Evolutionary conservation across 352 stramenopile species (phyloP).

Genomic region (Globisporangium middletonii): DNA sequence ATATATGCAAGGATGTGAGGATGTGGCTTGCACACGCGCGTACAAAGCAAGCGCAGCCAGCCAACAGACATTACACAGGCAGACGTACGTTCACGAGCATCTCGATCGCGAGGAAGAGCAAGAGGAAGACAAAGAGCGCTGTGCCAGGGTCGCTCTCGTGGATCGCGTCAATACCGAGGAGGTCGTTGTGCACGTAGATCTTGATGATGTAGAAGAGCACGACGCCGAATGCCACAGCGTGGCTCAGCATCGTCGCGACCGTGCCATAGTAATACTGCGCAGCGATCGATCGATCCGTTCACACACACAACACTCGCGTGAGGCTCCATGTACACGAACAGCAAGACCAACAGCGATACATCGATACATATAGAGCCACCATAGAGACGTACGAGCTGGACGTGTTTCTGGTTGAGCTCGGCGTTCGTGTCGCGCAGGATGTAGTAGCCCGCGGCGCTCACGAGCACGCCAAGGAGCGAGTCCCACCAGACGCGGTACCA

Average conservation of each 20-base stretch:
- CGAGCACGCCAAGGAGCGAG: slow-evolving; percentile 47
- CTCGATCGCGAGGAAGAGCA: slow-evolving; percentile 44
- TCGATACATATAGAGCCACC: background rate
- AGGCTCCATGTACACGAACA: background rate
- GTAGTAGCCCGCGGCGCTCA: slow-evolving; percentile 50
- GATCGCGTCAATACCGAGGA: slow-evolving; percentile 24
- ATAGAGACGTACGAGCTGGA: slow-evolving; percentile 20
- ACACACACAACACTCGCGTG: background rate
- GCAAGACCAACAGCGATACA: background rate
- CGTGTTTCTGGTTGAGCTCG: slow-evolving; percentile 28
- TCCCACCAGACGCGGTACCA: slow-evolving; percentile 85
- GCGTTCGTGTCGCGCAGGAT: slow-evolving; percentile 38
- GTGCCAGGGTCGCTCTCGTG: slow-evolving; percentile 23
- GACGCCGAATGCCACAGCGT: slow-evolving; percentile 51
- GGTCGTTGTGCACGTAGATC: slow-evolving; percentile 46
- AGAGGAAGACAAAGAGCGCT: slow-evolving; percentile 60
- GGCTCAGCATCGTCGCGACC: slow-evolving; percentile 46
- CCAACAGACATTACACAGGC: background rate
- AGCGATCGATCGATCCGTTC: background rate
- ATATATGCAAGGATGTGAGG: background rate
- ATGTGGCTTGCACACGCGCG: background rate
- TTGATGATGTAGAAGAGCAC: slow-evolving; percentile 53
- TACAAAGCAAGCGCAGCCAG: too few species aligned
- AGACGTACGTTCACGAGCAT: slow-evolving; percentile 53
- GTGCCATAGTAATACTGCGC: slow-evolving; percentile 50